A percentile compares a stretch with the other conserved stretches of the same genome.
Conservation (phyloP, 345 rosid species). For the Corymbia maculata region DNA sequence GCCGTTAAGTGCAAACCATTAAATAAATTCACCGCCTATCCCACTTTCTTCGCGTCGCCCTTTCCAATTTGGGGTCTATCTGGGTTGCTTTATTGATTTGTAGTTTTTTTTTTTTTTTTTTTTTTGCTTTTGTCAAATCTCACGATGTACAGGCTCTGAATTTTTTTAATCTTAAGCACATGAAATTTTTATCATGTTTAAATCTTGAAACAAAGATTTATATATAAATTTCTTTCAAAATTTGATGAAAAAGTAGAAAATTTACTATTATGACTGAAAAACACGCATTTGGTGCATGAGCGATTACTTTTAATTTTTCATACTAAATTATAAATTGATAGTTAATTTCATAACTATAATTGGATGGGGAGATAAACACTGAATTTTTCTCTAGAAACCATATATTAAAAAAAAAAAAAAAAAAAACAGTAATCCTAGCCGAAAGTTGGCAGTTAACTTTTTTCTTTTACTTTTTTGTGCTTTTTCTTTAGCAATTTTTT, state of each 20-base stretch:
- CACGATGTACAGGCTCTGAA: background rate
- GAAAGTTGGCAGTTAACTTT: background rate
- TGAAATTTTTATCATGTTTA: background rate
- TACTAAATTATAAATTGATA: background rate
- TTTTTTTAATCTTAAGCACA: background rate
- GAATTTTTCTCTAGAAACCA: background rate
- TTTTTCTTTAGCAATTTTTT: background rate
- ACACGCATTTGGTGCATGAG: fast-evolving
- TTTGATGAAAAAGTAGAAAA: background rate
- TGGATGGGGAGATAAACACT: background rate
- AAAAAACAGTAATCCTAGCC: background rate
- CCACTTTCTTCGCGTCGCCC: background rate
- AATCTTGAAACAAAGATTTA: background rate
- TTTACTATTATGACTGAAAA: background rate
- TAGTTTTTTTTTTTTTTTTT: background rate
- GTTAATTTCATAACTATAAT: background rate
- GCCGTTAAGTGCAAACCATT: background rate
- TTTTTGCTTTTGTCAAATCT: background rate
- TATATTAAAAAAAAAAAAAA: background rate
- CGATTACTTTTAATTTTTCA: background rate
- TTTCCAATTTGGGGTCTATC: background rate
- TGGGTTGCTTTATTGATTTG: background rate
- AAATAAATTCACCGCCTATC: background rate
- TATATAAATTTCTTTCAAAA: background rate
- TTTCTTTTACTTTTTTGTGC: background rate